These are phyloP conservation scores for Polytrichum formosum DNA, from an alignment of 225 moss, liverwort and hornwort genomes.

Conservation along the genomic window DNA sequence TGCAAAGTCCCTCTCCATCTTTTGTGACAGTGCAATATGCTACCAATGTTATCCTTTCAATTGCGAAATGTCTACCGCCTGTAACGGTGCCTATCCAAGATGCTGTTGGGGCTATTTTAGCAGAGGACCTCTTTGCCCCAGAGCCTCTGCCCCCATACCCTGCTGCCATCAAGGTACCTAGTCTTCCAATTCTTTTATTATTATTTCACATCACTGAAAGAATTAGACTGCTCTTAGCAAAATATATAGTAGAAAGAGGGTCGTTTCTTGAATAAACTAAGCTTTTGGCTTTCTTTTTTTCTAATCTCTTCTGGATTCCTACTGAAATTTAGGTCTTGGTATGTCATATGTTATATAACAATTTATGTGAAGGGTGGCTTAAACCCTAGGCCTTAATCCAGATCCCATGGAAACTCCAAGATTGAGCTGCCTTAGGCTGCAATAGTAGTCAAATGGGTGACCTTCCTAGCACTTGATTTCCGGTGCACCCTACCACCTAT, in stretches of 20 bases:
- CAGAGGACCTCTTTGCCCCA: slow-evolving; percentile 70
- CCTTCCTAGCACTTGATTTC: no score
- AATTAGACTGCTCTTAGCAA: neutral
- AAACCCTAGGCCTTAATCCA: no score
- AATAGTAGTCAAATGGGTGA: no score
- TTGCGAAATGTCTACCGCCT: slow-evolving; percentile 51
- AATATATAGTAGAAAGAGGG: neutral
- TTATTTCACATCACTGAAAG: neutral
- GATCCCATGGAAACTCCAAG: no score
- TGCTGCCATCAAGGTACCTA: slow-evolving; percentile 75
- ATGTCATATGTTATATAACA: no score
- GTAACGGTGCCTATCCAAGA: slow-evolving; percentile 55
- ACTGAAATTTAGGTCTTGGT: no score
- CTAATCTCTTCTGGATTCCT: no score
- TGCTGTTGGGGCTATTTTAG: slow-evolving; percentile 64
- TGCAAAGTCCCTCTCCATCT: slow-evolving; percentile 32
- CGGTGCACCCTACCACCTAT: no score
- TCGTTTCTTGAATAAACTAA: no score
- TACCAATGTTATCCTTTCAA: slow-evolving; percentile 58
- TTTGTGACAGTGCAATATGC: slow-evolving; percentile 78
- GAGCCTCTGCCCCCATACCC: slow-evolving; percentile 90
- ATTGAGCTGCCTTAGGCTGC: no score
- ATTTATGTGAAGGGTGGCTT: no score
- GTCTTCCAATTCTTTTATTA: neutral
- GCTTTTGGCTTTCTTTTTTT: no score